These are phyloP conservation scores for Berberis thunbergii DNA, from an alignment of 164 flowering plant genomes.

Conservation along the genomic window DNA sequence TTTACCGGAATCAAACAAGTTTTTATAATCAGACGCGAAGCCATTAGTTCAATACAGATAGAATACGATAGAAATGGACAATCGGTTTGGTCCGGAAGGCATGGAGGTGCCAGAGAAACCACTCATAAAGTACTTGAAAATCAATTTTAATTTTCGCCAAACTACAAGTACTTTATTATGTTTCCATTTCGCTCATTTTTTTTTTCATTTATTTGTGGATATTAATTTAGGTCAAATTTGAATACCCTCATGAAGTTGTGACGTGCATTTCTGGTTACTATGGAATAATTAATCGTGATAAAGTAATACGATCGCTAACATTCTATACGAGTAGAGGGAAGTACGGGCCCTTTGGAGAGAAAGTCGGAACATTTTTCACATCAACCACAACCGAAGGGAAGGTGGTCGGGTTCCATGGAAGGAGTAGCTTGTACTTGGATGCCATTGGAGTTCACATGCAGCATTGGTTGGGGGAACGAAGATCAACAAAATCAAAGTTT, in stretches of 20 bases:
- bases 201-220: no score
- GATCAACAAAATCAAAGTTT: constrained; percentile 12
- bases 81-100: constrained; percentile 62
- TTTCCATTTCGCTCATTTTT: background rate
- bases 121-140: constrained; percentile 34
- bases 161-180: background rate
- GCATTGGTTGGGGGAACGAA: constrained; percentile 50
- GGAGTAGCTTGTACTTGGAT: constrained; percentile 57
- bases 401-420: constrained; percentile 84
- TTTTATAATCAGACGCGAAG: constrained; percentile 37
- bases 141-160: background rate
- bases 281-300: constrained; percentile 27
- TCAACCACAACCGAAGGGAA: constrained; percentile 67
- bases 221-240: constrained; percentile 45
- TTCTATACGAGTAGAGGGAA: constrained; percentile 53
- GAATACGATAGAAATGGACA: constrained; percentile 77
- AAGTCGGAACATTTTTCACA: constrained; percentile 56
- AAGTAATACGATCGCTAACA: constrained; percentile 51
- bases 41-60: constrained; percentile 54
- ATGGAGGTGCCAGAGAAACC: constrained; percentile 48
- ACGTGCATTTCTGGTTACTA: constrained; percentile 59
- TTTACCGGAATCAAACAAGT: constrained; percentile 65
- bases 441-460: constrained; percentile 93
- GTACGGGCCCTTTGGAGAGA: constrained; percentile 82
- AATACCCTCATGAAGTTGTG: constrained; percentile 63